Evolutionary conservation across 345 rosid genomes (phyloP), one percentile per base, ranked within the genome.

Genomic region (Nasturtium officinale): DNA sequence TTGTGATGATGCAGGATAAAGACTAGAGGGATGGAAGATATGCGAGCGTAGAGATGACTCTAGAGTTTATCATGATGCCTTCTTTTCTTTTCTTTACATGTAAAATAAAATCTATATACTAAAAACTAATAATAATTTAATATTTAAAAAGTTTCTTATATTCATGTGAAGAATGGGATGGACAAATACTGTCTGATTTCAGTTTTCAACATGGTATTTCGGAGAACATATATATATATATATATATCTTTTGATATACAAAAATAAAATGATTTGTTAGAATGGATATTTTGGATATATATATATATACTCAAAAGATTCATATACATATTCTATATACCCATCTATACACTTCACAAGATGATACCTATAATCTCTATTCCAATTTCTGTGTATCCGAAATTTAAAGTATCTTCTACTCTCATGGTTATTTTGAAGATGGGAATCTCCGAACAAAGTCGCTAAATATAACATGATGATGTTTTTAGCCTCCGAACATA

Each of bases 1-100:
- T 61, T 13, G 51, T 61, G 52, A 46, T 46, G 6, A 29, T 46
- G 42, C 70, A 50, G 70, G 70, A 20, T 15, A 40, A 64, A 64
- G 55, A 33, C 58, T 20, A 65, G 12, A 48, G 45, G 5, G 30
- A 65, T 20, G 46, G 30, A 32, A 20, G 46, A 65, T 23, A 33
- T 32, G 32, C 16, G 47, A 32, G 30, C 30, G 6, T 65, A 48
- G 45, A 32, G 29, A 65, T 7, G 48, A 7, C n/a, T 50, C 23
- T 17, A 10, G 20, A 30, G 9, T 0, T 46, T 46, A 1, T 46
- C 26, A 29, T 29, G 7, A 40, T 63, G 54, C 11, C 13, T 16
- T 28, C 3, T 8, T 46, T 45, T 5, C 2, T n/a, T n/a, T n/a
- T n/a, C n/a, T 40, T 16, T 32, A 33, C 15, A 65, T 65, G 46